Conservation (phyloP, 345 rosid species). For the Brassica napus region DNA sequence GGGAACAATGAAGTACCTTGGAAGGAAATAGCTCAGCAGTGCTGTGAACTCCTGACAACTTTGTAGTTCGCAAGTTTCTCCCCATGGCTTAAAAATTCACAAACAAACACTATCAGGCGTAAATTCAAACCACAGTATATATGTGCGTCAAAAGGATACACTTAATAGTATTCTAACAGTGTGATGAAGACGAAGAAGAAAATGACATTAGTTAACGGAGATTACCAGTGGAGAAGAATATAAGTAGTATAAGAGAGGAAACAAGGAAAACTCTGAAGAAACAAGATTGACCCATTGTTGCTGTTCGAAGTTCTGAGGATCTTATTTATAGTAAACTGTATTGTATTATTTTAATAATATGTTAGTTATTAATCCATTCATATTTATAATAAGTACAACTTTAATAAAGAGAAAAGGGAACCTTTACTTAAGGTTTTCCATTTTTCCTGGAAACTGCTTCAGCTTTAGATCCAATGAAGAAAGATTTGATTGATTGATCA, state of each 20-base stretch:
- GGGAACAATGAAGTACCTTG: conserved; percentile 21
- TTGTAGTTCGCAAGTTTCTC: conserved; percentile 27
- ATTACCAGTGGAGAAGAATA: conserved; percentile 36
- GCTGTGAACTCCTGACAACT: conserved; percentile 19
- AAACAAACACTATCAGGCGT: background rate
- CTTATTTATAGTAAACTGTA: conserved; percentile 21
- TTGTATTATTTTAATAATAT: background rate
- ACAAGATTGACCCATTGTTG: conserved; percentile 32
- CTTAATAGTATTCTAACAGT: background rate
- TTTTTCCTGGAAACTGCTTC: conserved; percentile 43
- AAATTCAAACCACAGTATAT: background rate
- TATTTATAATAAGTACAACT: conserved; percentile 14
- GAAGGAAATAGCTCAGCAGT: background rate
- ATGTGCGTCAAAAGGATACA: background rate
- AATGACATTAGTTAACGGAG: background rate
- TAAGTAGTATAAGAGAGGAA: conserved; percentile 31
- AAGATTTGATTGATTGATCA: background rate
- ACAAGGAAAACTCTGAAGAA: conserved; percentile 35
- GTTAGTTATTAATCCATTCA: conserved; percentile 22
- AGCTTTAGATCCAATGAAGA: conserved; percentile 43
- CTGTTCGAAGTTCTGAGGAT: conserved; percentile 22
- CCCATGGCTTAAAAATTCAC: conserved; percentile 28
- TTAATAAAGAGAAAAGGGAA: conserved; percentile 31
- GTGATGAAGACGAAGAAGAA: background rate
- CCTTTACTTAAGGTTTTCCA: conserved; percentile 34